Evolutionary conservation across 352 stramenopile genomes (phyloP).

Genomic region (Peronospora belbahrii): DNA sequence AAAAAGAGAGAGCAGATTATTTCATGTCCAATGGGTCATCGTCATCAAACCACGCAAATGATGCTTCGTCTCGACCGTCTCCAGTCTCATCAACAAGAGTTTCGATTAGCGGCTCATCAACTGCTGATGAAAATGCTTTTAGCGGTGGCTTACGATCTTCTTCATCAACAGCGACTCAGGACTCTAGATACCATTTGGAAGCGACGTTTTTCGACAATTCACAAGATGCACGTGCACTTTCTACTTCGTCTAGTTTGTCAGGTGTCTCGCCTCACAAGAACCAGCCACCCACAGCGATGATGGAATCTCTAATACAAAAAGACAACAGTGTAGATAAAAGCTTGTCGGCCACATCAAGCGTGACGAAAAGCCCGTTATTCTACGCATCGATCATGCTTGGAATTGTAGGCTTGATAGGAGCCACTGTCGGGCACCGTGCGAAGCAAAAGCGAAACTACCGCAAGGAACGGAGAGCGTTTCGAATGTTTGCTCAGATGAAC

Average conservation of each 20-base stretch:
- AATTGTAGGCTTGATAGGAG: slow-evolving; percentile 13
- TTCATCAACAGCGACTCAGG: neutral
- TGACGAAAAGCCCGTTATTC: slow-evolving; percentile 37
- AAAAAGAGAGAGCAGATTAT: neutral
- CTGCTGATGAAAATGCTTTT: neutral
- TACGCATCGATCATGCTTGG: slow-evolving; percentile 34
- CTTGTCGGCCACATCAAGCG: slow-evolving; percentile 10
- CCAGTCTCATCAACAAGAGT: neutral
- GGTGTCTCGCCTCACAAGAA: slow-evolving; percentile 1
- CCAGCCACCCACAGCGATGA: neutral
- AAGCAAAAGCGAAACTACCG: slow-evolving; percentile 20
- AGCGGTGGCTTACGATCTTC: neutral
- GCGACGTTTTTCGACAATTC: neutral
- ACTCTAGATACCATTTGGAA: neutral
- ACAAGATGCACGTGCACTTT: neutral
- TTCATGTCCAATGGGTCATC: neutral
- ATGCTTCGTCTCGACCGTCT: neutral
- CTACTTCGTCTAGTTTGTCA: slow-evolving; percentile 1
- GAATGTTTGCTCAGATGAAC: slow-evolving; percentile 1
- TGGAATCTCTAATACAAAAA: neutral
- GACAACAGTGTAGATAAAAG: slow-evolving; percentile 1
- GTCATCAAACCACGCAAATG: neutral
- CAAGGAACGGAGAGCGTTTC: slow-evolving; percentile 11
- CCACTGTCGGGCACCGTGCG: slow-evolving; percentile 19
- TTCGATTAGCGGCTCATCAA: neutral